Base-by-base conservation (phyloP, 441 rosid genomes). In the Raphanus hybrid region DNA sequence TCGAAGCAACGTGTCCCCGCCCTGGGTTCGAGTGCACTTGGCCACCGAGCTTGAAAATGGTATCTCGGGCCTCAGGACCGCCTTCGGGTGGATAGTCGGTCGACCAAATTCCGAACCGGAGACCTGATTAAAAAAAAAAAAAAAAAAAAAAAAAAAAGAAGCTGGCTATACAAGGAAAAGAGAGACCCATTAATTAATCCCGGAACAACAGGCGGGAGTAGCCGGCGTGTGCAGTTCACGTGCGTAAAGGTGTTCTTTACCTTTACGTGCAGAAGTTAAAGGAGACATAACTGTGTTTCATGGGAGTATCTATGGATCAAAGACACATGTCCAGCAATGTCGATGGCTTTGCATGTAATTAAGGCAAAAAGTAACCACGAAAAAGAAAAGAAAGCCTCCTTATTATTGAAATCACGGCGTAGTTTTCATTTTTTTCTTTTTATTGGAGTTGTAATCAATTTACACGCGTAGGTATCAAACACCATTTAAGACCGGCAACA, bases 331-430 rank as follows among this genome's bases (percentile, higher is more conserved):
- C 10, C 1, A 9, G 34, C 1, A 69, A 8, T 41, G 64, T 63
- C 9, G 45, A 69, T 57, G 75, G 69, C 74, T 69, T 73, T 61
- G 75, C 6, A 55, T 39, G 43, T 74, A 70, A 58, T 70, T 59
- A 75, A 58, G 55, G 11, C 67, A 8, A 69, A 70, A 73, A 67
- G n/a, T 1, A 4, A 45, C 52, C 52, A 45, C 52, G 52, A 11
- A 29, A 23, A 67, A 16, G 50, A 0, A 12, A 39, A 52, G 58
- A 12, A 39, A 52, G 64, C 41, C 16, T 69, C 75, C 23, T 35
- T 1, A 68, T 79, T 7, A 79, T 79, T 79, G 75, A 70, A 64
- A 79, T 74, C 82, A 79, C 79, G 82, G 75, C 71, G 58, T 69
- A 57, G 71, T 71, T 64, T 74, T 64, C 8, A 3, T 45, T 23